Evolutionary conservation across 2,329 filamentous ascomycete genomes (phyloP).

Genomic region (Ceratocystiopsis minuta): DNA sequence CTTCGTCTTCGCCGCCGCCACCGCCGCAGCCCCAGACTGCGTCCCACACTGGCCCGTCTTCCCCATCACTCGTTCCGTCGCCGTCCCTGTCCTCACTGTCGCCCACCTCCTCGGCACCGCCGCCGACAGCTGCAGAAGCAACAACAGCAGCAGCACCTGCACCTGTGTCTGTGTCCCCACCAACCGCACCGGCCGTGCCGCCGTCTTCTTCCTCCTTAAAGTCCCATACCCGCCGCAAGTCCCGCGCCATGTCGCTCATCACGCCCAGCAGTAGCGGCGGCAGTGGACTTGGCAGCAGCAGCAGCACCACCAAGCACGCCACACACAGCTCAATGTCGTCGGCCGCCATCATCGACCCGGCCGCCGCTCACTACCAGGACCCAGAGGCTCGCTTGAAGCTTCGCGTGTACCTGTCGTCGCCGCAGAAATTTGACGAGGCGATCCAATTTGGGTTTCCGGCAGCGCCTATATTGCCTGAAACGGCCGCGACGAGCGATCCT

Average conservation of each 20-base stretch:
- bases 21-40: too few species aligned
- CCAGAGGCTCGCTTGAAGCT: slow-evolving; percentile 76
- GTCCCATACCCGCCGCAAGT: slow-evolving; percentile 29
- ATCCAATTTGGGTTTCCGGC: slow-evolving; percentile 85
- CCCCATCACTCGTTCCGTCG: too few species aligned
- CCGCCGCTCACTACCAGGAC: slow-evolving; percentile 73
- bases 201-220: background rate
- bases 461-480: slow-evolving; percentile 10
- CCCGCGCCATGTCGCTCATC: slow-evolving; percentile 37
- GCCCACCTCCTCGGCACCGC: too few species aligned
- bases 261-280: slow-evolving; percentile 21
- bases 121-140: too few species aligned
- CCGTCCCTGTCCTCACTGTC: too few species aligned
- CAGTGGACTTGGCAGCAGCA: too few species aligned
- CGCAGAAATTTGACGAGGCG: slow-evolving; percentile 90
- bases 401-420: slow-evolving; percentile 68
- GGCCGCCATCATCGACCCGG: slow-evolving; percentile 41
- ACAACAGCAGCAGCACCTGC: too few species aligned
- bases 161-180: slow-evolving; percentile 7
- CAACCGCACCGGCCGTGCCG: slow-evolving; percentile 7
- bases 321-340: slow-evolving; percentile 21
- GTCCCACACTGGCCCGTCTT: too few species aligned
- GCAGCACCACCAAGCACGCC: slow-evolving; percentile 13
- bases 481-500: too few species aligned
- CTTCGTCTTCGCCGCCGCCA: too few species aligned